Evolutionary conservation across 345 rosid species (phyloP).

Genomic region (Trapa bicornis): DNA sequence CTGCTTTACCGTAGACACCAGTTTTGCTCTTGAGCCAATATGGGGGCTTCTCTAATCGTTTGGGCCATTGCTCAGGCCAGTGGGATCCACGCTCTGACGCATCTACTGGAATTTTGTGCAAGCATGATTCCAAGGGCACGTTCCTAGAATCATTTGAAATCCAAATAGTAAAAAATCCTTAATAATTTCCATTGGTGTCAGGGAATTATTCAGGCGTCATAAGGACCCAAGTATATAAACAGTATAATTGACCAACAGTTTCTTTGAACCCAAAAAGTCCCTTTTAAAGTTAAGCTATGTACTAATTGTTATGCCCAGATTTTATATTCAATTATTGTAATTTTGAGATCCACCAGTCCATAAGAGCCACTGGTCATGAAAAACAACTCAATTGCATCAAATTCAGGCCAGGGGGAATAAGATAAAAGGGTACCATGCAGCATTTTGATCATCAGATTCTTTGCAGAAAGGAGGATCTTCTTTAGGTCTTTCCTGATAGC

Average conservation of each 20-base stretch:
- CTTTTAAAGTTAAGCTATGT: neutral
- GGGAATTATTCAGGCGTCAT: neutral
- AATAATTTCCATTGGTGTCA: neutral
- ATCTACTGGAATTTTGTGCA: conserved; percentile 56
- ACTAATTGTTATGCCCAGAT: neutral
- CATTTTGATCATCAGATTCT: conserved; percentile 60
- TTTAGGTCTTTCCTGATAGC: conserved; percentile 42
- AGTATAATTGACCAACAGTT: neutral
- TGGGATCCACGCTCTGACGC: conserved; percentile 44
- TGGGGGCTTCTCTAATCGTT: conserved; percentile 49
- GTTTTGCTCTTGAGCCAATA: conserved; percentile 54
- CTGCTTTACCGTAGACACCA: conserved; percentile 64
- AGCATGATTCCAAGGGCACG: conserved; percentile 65
- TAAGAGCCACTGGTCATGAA: neutral
- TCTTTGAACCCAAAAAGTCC: neutral
- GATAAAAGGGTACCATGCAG: conserved; percentile 45
- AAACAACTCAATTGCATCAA: neutral
- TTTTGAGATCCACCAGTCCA: neutral
- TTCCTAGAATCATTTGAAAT: conserved; percentile 34
- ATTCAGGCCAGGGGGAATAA: neutral
- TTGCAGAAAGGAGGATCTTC: conserved; percentile 52
- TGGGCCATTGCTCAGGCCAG: conserved; percentile 72
- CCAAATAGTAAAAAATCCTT: neutral
- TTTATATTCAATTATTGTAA: neutral
- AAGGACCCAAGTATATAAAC: neutral